A percentile compares a stretch with the other conserved stretches of the same genome.
These are phyloP conservation scores for Fusarium abutilonis DNA, from an alignment of 2,329 filamentous ascomycete genomes.

Conservation along the genomic window DNA sequence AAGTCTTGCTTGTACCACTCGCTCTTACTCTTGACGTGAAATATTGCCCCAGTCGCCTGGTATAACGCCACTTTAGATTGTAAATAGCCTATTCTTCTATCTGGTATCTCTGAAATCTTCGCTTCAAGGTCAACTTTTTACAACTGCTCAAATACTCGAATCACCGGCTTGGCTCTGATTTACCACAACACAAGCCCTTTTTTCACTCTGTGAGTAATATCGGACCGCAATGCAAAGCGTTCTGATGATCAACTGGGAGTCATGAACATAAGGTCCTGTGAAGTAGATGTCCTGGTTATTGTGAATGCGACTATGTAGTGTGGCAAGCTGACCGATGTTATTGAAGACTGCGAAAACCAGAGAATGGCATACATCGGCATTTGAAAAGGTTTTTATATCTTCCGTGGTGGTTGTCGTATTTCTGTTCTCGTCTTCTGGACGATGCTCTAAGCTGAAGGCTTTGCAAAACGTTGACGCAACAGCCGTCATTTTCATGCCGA, in stretches of 20 bases:
- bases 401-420: slow-evolving; percentile 67
- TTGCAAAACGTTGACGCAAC: slow-evolving; percentile 98
- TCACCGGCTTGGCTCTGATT: not conserved
- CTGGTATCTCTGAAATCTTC: not conserved
- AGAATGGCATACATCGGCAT: slow-evolving; percentile 88
- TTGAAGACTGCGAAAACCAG: slow-evolving; percentile 95
- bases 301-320: slow-evolving; percentile 94
- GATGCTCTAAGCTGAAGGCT: slow-evolving; percentile 89
- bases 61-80: not conserved
- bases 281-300: slow-evolving; percentile 95
- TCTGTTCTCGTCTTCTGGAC: slow-evolving; percentile 77
- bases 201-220: slow-evolving; percentile 28
- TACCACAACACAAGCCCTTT: slow-evolving; percentile 18
- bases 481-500: slow-evolving; percentile 92
- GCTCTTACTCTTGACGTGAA: too few relatives aligned
- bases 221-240: slow-evolving; percentile 64
- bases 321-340: slow-evolving; percentile 98
- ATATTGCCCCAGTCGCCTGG: too few relatives aligned
- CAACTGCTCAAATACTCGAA: not conserved
- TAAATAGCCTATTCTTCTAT: not conserved
- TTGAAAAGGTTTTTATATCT: slow-evolving; percentile 66
- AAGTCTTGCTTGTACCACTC: too few relatives aligned
- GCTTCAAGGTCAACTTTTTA: not conserved
- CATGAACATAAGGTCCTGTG: slow-evolving; percentile 94
- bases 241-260: slow-evolving; percentile 96